Evolutionary conservation across 768 basidiomycete species (phyloP).

Genomic region (Imleria badia): DNA sequence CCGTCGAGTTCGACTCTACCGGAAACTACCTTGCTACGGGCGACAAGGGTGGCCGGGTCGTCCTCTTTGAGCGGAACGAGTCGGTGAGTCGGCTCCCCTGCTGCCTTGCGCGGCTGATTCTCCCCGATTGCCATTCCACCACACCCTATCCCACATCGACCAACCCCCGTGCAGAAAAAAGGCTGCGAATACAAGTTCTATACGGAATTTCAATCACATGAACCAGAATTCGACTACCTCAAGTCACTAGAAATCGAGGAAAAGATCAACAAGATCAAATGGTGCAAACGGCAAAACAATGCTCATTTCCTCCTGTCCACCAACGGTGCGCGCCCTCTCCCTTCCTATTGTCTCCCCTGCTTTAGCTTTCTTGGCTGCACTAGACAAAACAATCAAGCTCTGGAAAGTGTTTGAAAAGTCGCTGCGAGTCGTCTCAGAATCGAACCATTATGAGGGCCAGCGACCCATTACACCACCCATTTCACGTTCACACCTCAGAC

Average conservation of each 20-base stretch:
- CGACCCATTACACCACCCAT: conserved; percentile 65
- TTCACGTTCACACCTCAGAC: conserved; percentile 59
- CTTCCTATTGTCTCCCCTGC: not conserved
- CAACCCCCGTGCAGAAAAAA: conserved; percentile 72
- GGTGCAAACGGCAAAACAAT: conserved; percentile 97
- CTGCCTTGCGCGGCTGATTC: conserved; percentile 30
- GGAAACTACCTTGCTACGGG: conserved; percentile 99
- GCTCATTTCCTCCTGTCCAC: conserved; percentile 97
- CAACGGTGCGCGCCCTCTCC: conserved; percentile 63
- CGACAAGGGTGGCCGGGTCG: conserved; percentile 98
- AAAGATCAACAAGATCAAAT: conserved; percentile 99
- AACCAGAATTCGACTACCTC: conserved; percentile 99
- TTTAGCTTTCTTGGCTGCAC: conserved; percentile 1
- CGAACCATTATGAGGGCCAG: conserved; percentile 86
- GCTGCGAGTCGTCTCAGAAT: conserved; percentile 93
- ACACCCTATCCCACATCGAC: conserved; percentile 17
- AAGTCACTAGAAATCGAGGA: conserved; percentile 99
- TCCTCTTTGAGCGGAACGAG: conserved; percentile 98
- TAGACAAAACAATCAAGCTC: conserved; percentile 99
- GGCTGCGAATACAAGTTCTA: conserved; percentile 99
- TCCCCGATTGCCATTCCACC: conserved; percentile 26
- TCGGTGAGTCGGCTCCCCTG: conserved; percentile 54
- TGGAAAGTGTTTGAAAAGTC: conserved; percentile 99
- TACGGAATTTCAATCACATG: conserved; percentile 99
- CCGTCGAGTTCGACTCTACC: conserved; percentile 99